Percentiles rank a stretch among this genome's conserved stretches.
phyloP scores from a whole-genome alignment of 2,329 filamentous ascomycete species.

The Phaeosphaeria sp. region DNA sequence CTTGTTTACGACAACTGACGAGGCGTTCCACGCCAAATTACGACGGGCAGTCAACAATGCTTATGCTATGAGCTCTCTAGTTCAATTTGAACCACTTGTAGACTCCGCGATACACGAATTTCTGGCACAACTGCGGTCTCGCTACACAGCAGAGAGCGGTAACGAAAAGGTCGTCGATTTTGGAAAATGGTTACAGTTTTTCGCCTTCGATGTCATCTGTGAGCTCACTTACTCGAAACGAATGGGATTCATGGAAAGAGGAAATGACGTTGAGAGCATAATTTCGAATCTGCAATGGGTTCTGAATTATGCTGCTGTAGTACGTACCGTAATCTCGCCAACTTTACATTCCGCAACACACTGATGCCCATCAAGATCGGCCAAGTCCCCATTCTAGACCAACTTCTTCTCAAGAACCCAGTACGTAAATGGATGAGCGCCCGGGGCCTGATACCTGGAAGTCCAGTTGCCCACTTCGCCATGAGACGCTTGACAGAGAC shows the following conservation, averaged over 20 bases:
- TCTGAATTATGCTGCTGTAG: slow-evolving; percentile 13
- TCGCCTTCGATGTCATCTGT: slow-evolving; percentile 50
- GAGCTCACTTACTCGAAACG: slow-evolving; percentile 18
- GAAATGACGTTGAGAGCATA: slow-evolving; percentile 16
- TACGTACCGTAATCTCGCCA: slow-evolving; percentile 6
- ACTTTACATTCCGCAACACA: neutral
- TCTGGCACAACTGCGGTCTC: slow-evolving; percentile 15
- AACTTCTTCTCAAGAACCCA: slow-evolving; percentile 18
- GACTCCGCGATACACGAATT: slow-evolving; percentile 30
- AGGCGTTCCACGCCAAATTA: slow-evolving; percentile 44
- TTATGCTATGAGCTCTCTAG: slow-evolving; percentile 50
- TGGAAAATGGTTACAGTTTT: slow-evolving; percentile 40
- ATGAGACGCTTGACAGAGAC: slow-evolving; percentile 11
- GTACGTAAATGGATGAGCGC: slow-evolving; percentile 13
- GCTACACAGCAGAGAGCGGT: slow-evolving; percentile 8
- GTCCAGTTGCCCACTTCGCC: slow-evolving; percentile 16
- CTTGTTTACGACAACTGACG: slow-evolving; percentile 51
- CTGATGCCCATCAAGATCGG: slow-evolving; percentile 6
- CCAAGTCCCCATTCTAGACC: slow-evolving; percentile 16
- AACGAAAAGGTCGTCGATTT: slow-evolving; percentile 16
- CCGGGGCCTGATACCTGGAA: slow-evolving; percentile 6
- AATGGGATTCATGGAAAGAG: slow-evolving; percentile 19
- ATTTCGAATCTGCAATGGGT: slow-evolving; percentile 14
- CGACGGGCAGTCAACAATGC: slow-evolving; percentile 47
- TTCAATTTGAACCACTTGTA: slow-evolving; percentile 26